Conservation (phyloP, 371 early-diverging fungal species). For the Capillidium heterosporum region DNA sequence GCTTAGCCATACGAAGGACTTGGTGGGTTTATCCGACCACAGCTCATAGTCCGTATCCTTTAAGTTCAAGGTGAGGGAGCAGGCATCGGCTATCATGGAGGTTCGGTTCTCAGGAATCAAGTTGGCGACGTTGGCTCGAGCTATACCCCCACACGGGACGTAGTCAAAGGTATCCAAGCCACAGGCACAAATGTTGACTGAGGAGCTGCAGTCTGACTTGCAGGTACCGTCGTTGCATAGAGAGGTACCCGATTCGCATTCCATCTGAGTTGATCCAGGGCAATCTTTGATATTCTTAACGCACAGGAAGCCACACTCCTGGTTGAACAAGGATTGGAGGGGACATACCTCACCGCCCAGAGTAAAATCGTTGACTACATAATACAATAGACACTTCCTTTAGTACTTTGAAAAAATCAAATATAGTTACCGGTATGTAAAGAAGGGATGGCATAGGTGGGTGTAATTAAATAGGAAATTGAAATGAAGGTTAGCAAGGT, state of each 20-base stretch:
- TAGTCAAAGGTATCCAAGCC: constrained; percentile 9
- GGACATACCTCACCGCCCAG: constrained; percentile 28
- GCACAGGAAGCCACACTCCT: constrained; percentile 28
- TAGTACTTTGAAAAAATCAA: too few relatives aligned
- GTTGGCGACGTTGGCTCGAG: constrained; percentile 19
- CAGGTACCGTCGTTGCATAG: constrained; percentile 37
- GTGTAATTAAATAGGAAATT: too few relatives aligned
- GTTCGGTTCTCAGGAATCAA: constrained; percentile 26
- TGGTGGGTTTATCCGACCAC: constrained; percentile 15
- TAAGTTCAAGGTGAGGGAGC: constrained; percentile 19
- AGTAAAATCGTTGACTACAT: constrained; percentile 26
- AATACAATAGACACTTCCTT: constrained; percentile 9
- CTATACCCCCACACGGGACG: constrained; percentile 16
- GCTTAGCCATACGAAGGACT: constrained; percentile 20
- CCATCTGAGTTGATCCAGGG: constrained; percentile 17
- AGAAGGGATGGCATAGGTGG: too few relatives aligned
- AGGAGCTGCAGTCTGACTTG: constrained; percentile 17
- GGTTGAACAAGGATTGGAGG: constrained; percentile 15
- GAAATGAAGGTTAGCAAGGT: too few relatives aligned
- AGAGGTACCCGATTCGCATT: constrained; percentile 20
- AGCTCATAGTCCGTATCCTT: constrained; percentile 9
- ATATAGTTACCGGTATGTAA: too few relatives aligned
- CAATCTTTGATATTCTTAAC: constrained; percentile 19
- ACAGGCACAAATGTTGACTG: constrained; percentile 21
- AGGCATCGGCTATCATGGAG: constrained; percentile 20